Conservation (phyloP, 192 early-diverging fungal genomes). For the Funneliformis mosseae region DNA sequence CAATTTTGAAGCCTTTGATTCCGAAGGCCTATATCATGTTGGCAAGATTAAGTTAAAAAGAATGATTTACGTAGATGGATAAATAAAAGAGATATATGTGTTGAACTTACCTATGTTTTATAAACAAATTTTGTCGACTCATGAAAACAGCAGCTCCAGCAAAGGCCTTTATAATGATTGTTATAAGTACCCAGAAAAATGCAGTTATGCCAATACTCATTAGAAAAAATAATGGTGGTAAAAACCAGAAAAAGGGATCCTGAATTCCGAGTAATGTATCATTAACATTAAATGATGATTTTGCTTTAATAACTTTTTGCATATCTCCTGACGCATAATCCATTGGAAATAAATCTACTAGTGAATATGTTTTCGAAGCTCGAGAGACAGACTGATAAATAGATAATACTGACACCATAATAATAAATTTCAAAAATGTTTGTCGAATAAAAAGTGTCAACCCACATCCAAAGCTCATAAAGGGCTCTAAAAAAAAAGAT, state of each 20-base stretch:
- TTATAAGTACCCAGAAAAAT: conserved; percentile 42
- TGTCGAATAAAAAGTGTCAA: conserved; percentile 39
- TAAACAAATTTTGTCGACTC: conserved; percentile 17
- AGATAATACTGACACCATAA: conserved; percentile 38
- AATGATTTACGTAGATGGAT: not conserved
- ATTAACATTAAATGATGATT: conserved; percentile 38
- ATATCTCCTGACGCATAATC: conserved; percentile 22
- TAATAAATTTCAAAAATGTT: conserved; percentile 40
- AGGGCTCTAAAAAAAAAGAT: conserved; percentile 37
- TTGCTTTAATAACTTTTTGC: conserved; percentile 21
- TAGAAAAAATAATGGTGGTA: conserved; percentile 48
- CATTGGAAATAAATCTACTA: conserved; percentile 8
- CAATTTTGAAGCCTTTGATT: conserved; percentile 39
- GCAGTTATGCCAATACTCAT: conserved; percentile 49
- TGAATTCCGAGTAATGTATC: conserved; percentile 52
- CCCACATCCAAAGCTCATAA: conserved; percentile 46
- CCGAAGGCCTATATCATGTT: conserved; percentile 28
- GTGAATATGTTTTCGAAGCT: conserved; percentile 30
- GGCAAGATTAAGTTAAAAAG: not conserved
- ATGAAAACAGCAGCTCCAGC: conserved; percentile 34
- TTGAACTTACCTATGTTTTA: conserved; percentile 28
- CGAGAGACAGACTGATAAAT: conserved; percentile 42
- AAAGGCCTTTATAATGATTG: conserved; percentile 33
- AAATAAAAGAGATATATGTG: not conserved
- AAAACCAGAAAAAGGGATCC: conserved; percentile 58